phyloP scores from a whole-genome alignment of 331 rosid species.

The Acacia concinna region DNA sequence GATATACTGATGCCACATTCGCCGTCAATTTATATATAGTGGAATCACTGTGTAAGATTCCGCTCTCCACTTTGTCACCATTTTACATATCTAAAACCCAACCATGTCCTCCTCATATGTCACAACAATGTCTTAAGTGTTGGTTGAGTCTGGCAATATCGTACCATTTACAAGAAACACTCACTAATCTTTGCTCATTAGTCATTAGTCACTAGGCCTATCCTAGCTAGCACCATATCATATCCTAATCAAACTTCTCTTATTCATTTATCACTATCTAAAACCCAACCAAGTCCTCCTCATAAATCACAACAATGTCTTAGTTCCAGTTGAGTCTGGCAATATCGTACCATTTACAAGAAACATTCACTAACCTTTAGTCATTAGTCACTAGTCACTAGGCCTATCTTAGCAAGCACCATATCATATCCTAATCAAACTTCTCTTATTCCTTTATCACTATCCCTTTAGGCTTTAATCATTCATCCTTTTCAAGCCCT shows the following conservation, averaged over 20 bases:
- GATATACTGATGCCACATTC: too few relatives aligned
- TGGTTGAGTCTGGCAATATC: not conserved
- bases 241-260: too few relatives aligned
- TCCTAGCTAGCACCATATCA: too few relatives aligned
- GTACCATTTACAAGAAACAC: not conserved
- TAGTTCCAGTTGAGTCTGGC: not conserved
- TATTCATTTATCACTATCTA: too few relatives aligned
- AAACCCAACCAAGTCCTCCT: not conserved
- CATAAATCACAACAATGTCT: too few relatives aligned
- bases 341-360: too few relatives aligned
- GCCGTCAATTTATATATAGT: not conserved
- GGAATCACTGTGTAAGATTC: not conserved
- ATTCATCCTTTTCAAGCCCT: not conserved
- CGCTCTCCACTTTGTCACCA: not conserved
- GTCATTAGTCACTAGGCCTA: too few relatives aligned
- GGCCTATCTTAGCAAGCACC: not conserved
- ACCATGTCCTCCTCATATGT: not conserved
- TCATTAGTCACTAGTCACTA: not conserved
- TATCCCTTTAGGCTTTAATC: not conserved
- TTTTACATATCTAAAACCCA: not conserved
- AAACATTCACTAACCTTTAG: not conserved
- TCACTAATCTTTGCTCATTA: not conserved
- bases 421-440: not conserved
- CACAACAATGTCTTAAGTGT: not conserved
- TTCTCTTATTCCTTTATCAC: not conserved